Evolutionary conservation across 2,329 filamentous ascomycete genomes (phyloP), one percentile per base, ranked within the genome.

Genomic region (Paecilomyces niveus): DNA sequence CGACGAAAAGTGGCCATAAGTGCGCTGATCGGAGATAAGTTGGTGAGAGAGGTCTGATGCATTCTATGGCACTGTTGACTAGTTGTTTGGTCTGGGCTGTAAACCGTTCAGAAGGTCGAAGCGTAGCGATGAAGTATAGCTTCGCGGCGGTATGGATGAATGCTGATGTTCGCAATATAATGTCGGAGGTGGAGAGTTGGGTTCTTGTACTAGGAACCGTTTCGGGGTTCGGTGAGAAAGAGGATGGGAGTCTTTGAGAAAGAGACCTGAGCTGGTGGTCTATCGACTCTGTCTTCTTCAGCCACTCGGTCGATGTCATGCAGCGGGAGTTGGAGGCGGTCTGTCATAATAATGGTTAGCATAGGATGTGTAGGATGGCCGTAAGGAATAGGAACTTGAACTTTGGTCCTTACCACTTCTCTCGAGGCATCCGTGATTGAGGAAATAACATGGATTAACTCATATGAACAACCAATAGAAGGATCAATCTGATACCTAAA

Each of bases 81-180:
- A 61, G 56, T 1, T 33, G 24, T 53, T 54, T 58, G 15, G 59
- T 58, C 22, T 45, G 56, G 10, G 55, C 9, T 3, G 53, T 49
- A 33, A 56, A 57, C 0, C 55, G 57, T 31, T 57, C 55, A 13
- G 54, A 32, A 11, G 59, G 57, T 31, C 58, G 58, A 6, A 61
- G 39, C 3, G 59, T 61, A n/a, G 59, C 59, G 50, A 59, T 58
- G 32, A 61, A 57, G 58, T 59, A 61, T 24, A 61, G 58, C 6
- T 31, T 59, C 1, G 59, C 55, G 26, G 58, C 50, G 21, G 58
- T 59, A 26, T 57, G 59, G n/a, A 58, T 58, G 35, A 61, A 56
- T n/a, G 35, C 29, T 33, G 59, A 61, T 31, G 58, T 61, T 50
- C 59, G 54, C 8, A 57, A 50, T 21, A 61, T 55, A 29, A 61